Evolutionary conservation across 1,284 basidiomycete species (phyloP), one percentile per base, ranked within the genome.

Genomic region (Apiotrichum laibachii): DNA sequence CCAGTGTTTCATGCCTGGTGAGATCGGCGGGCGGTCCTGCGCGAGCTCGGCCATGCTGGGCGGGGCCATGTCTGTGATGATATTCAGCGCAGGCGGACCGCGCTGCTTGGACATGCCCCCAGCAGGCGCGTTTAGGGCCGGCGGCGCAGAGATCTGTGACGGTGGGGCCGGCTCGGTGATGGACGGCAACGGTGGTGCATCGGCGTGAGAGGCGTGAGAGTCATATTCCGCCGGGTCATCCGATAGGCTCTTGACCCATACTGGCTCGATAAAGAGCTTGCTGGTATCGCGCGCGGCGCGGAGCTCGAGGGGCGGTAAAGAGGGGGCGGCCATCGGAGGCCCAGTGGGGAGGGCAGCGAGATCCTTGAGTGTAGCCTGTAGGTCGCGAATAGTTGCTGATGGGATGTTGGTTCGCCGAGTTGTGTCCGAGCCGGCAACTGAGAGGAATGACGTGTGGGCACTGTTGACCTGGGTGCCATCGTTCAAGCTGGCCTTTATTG

Each of bases 1-100:
- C 75, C 75, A 77, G 55, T 75, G 75, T 52, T 66, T 66, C 54
- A 73, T 60, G 26, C 70, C 67, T 2, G 75, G 75, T 0, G 70
- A 72, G 31, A 68, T 55, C n/a, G 63, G 55, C 55, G 67, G 67
- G 2, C 61, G 66, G 0, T 68, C 22, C 5, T 34, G 35, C 15
- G 18, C 2, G 40, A n/a, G 11, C n/a, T 26, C 31, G n/a, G 13
- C 16, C n/a, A 42, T 1, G 47, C 22, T 50, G 4, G 49, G 49
- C n/a, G 37, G 8, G 2, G 49, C 22, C 10, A 8, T 40, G n/a
- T 16, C 19, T 8, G 35, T 33, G 5, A 16, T 26, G 5, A 46
- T 55, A 37, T 43, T 50, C 39, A 55, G 37, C 5, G 37, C 12
- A 11, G 37, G 37, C 37, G 3, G 37, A 10, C 37, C 37, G 37